Conservation (phyloP, 2,329 filamentous ascomycete species). For the Monosporascus sp. region DNA sequence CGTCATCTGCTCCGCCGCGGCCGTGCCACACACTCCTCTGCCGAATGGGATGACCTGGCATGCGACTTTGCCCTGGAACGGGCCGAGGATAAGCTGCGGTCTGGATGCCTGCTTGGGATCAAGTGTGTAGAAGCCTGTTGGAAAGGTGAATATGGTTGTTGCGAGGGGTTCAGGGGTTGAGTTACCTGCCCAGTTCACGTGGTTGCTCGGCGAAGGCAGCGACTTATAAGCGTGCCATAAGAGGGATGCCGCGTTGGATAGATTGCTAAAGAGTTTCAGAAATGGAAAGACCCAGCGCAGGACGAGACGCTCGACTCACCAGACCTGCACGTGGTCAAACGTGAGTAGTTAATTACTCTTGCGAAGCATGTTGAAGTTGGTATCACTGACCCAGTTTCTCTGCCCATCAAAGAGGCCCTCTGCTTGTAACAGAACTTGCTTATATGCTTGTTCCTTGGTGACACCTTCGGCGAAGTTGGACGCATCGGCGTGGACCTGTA, state of each 20-base stretch:
- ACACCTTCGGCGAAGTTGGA: constrained; percentile 65
- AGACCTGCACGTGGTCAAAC: constrained; percentile 28
- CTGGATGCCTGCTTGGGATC: constrained; percentile 39
- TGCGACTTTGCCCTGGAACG: constrained; percentile 75
- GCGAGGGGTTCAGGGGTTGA: constrained; percentile 1
- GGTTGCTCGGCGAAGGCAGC: constrained; percentile 57
- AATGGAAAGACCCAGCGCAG: not conserved
- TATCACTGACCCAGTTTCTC: constrained; percentile 66
- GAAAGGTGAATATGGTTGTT: not conserved
- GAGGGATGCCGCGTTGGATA: constrained; percentile 69
- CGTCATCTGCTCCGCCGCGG: constrained; percentile 55
- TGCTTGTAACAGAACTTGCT: constrained; percentile 68
- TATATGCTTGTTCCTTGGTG: constrained; percentile 68
- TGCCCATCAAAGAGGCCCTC: constrained; percentile 66
- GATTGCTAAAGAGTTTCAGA: constrained; percentile 53
- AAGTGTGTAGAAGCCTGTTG: constrained; percentile 66
- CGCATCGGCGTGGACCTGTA: constrained; percentile 71
- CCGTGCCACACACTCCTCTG: constrained; percentile 70
- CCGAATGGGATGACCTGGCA: constrained; percentile 74
- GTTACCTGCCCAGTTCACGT: constrained; percentile 72
- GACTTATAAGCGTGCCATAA: constrained; percentile 79
- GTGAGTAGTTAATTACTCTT: constrained; percentile 10
- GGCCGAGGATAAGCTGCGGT: constrained; percentile 65
- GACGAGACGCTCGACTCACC: constrained; percentile 25
- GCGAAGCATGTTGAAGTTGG: constrained; percentile 6